Base-by-base conservation (phyloP, 495 filamentous ascomycete species). In the Penicillium silybi region DNA sequence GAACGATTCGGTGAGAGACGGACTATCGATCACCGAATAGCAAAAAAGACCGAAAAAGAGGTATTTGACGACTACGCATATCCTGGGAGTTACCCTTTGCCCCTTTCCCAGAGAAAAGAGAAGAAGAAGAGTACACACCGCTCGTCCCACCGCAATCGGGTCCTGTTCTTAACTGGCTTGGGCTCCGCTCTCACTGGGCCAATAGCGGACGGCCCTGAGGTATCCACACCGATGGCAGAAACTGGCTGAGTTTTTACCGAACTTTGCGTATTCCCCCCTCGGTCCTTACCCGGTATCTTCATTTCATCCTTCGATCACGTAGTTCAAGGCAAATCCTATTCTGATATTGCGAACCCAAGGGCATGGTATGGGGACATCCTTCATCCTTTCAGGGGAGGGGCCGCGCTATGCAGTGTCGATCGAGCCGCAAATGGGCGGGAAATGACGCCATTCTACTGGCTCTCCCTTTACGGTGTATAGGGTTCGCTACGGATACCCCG, bases 361-460 rank as follows among this genome's bases (percentile, higher is more conserved):
- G 23, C 23, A 43, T 47, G 34, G 48, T 54, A 54, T 50, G 52
- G 50, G 42, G 50, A 52, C 44, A 39, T 26, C 48, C 44, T 32
- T 22, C 50, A 48, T 50, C 50, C 44, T 44, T 54, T 61, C 56
- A 59, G 56, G 56, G 55, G 58, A 54, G 56, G 48, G 56, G 54
- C 51, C 56, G 59, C 61, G 59, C 59, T 57, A 68, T 69, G 66
- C 65, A 69, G 61, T 70, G 69, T 68, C 63, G 66, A 71, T 71
- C 65, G 59, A 68, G 66, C 58, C 64, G 59, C 60, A 60, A 56
- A 41, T n/a, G 54, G 60, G 39, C 46, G 39, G 41, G 23, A n/a
- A n/a, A 65, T 63, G 59, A 63, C 54, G 54, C 56, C 46, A 58
- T 61, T 39, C 56, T 11, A 57, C 48, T 57, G 59, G 55, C 26